Percentiles rank a stretch among this genome's conserved stretches.
Evolutionary conservation across 345 rosid genomes (phyloP).

Genomic region (Rhodamnia argentea): DNA sequence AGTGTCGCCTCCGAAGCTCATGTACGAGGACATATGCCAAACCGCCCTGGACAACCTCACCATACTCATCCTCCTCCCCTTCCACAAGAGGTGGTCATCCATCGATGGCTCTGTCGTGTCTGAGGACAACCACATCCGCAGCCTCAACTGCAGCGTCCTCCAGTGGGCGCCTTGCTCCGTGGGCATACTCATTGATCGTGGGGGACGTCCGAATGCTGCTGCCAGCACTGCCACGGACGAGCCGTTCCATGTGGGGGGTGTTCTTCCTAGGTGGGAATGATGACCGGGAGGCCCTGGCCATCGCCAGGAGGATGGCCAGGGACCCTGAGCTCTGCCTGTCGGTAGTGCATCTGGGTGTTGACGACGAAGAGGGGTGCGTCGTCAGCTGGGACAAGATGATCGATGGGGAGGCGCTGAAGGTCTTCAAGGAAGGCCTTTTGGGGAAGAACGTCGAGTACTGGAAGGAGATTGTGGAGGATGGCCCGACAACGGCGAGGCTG

Average conservation of each 20-base stretch:
- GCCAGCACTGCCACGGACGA: not conserved
- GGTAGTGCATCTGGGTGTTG: slow-evolving; percentile 11
- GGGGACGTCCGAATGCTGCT: not conserved
- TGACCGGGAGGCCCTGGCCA: slow-evolving; percentile 41
- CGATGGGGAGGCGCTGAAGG: slow-evolving; percentile 19
- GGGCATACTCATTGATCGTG: slow-evolving; percentile 27
- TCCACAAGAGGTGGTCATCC: slow-evolving; percentile 36
- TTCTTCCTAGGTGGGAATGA: slow-evolving; percentile 59
- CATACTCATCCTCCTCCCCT: slow-evolving; percentile 44
- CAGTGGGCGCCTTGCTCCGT: slow-evolving; percentile 53
- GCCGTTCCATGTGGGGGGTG: slow-evolving; percentile 8
- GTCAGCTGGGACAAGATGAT: slow-evolving; percentile 25
- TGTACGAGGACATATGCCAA: slow-evolving; percentile 51
- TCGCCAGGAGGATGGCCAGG: slow-evolving; percentile 37
- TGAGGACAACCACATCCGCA: slow-evolving; percentile 17
- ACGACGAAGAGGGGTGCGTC: not conserved
- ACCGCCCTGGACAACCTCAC: slow-evolving; percentile 40
- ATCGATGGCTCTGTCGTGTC: slow-evolving; percentile 19
- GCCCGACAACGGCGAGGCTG: slow-evolving; percentile 19
- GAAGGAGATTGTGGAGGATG: slow-evolving; percentile 21
- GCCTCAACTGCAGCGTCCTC: slow-evolving; percentile 33
- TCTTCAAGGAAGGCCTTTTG: slow-evolving; percentile 2
- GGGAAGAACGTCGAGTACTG: slow-evolving; percentile 1
- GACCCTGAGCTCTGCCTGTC: slow-evolving; percentile 16
- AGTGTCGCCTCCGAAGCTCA: slow-evolving; percentile 26